A percentile compares a stretch with the other conserved stretches of the same genome.
phyloP scores from a whole-genome alignment of 2,329 filamentous ascomycete genomes.

The Penicillium palitans region DNA sequence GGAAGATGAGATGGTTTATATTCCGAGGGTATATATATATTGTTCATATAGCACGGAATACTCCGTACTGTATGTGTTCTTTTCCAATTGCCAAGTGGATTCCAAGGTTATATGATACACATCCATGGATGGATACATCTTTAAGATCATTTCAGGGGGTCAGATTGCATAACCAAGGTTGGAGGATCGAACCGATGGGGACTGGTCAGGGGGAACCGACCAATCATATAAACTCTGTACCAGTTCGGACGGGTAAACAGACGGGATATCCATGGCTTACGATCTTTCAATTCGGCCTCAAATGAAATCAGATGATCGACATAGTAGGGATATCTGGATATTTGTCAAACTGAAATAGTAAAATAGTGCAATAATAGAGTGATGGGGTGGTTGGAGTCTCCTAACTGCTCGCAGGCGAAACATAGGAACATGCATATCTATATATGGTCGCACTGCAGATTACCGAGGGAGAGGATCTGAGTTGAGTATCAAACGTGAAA shows the following conservation, averaged over 20 bases:
- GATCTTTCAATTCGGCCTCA: background rate
- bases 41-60: no score
- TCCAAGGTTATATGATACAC: no score
- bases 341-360: background rate
- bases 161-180: background rate
- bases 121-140: no score
- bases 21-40: no score
- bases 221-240: background rate
- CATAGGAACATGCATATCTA: background rate
- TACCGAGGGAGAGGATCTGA: background rate
- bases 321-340: background rate
- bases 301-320: conserved; percentile 3
- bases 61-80: no score
- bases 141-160: background rate
- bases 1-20: background rate
- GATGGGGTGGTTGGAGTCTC: background rate
- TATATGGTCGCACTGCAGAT: background rate
- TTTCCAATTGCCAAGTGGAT: no score
- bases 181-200: background rate
- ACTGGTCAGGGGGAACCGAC: background rate
- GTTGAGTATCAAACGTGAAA: background rate
- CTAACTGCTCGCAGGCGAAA: conserved; percentile 8
- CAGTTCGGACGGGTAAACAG: background rate
- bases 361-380: background rate
- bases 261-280: background rate